A percentile compares a stretch with the other conserved stretches of the same genome.
These are phyloP conservation scores for Penicillium sp. DNA, from an alignment of 2,329 filamentous ascomycete genomes.

Conservation along the genomic window DNA sequence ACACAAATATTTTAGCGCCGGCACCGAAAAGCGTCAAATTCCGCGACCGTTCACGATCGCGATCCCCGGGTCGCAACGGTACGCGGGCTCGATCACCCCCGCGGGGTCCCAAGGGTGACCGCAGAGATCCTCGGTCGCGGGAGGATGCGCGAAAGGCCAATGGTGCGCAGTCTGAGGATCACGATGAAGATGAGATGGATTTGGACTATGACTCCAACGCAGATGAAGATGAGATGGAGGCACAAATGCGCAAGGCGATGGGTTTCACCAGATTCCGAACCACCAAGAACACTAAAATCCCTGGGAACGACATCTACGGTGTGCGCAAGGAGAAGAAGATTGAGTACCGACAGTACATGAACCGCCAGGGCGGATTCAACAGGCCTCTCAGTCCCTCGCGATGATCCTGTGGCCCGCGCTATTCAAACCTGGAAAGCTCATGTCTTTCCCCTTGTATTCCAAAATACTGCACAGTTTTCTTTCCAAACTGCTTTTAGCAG, in stretches of 20 bases:
- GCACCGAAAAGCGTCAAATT: constrained; percentile 35
- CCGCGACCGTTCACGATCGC: constrained; percentile 40
- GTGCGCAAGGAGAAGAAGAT: constrained; percentile 92
- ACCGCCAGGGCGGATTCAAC: constrained; percentile 53
- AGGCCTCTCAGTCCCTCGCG: constrained; percentile 51
- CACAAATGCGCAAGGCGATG: constrained; percentile 81
- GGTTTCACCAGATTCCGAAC: constrained; percentile 83
- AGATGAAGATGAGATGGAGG: constrained; percentile 67
- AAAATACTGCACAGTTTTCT: constrained; percentile 2
- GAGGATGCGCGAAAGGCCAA: constrained; percentile 26
- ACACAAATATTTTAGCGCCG: constrained; percentile 22
- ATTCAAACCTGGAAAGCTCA: constrained; percentile 6
- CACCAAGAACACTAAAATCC: constrained; percentile 86
- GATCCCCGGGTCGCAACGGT: constrained; percentile 38
- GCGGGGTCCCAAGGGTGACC: constrained; percentile 36
- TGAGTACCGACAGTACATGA: constrained; percentile 95
- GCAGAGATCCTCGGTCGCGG: constrained; percentile 30
- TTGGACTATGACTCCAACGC: constrained; percentile 50
- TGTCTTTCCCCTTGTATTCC: constrained; percentile 10
- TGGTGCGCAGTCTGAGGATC: constrained; percentile 22
- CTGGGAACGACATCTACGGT: constrained; percentile 80
- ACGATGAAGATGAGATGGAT: constrained; percentile 38
- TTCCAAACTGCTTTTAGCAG: constrained; percentile 15
- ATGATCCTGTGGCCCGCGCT: constrained; percentile 22
- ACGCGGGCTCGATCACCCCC: constrained; percentile 37